A percentile compares a stretch with the other conserved stretches of the same genome.
phyloP scores from a whole-genome alignment of 1,139 yeast genomes.

The Diutina rugosa region DNA sequence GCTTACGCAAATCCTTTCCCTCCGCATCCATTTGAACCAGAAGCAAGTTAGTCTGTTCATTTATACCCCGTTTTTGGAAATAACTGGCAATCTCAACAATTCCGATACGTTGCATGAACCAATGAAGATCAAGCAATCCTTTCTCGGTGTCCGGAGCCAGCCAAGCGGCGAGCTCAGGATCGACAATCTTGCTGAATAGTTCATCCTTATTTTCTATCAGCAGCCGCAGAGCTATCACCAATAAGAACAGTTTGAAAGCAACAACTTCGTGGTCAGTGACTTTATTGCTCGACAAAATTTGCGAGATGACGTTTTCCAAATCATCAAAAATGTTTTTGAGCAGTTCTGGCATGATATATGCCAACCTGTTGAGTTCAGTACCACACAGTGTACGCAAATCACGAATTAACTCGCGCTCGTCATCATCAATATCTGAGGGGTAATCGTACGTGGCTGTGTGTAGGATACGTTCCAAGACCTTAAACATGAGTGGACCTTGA shows the following conservation, averaged over 20 bases:
- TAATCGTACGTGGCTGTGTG: constrained; percentile 80
- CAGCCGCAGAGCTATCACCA: constrained; percentile 86
- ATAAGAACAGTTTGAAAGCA: constrained; percentile 80
- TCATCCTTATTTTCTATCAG: constrained; percentile 56
- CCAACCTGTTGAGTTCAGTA: constrained; percentile 85
- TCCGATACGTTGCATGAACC: constrained; percentile 98
- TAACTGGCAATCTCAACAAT: constrained; percentile 88
- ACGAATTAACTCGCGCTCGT: constrained; percentile 67
- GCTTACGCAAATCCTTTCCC: constrained; percentile 64
- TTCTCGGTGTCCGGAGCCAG: constrained; percentile 82
- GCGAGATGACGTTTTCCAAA: constrained; percentile 68
- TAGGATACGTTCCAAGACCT: constrained; percentile 74
- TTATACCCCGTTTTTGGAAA: constrained; percentile 70
- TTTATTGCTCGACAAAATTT: constrained; percentile 54
- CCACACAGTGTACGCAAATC: constrained; percentile 90
- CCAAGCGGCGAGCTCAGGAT: constrained; percentile 90
- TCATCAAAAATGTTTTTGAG: constrained; percentile 71
- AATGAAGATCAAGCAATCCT: constrained; percentile 77
- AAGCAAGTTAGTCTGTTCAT: constrained; percentile 62
- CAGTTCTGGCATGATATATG: constrained; percentile 88
- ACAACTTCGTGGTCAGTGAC: constrained; percentile 86
- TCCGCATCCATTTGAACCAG: constrained; percentile 84
- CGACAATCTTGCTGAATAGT: constrained; percentile 76
- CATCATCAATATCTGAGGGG: constrained; percentile 56
- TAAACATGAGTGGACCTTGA: constrained; percentile 58